Evolutionary conservation across 73 alveolate genomes (phyloP), one percentile per base, ranked within the genome.

Genomic region (Effrenium voratum): DNA sequence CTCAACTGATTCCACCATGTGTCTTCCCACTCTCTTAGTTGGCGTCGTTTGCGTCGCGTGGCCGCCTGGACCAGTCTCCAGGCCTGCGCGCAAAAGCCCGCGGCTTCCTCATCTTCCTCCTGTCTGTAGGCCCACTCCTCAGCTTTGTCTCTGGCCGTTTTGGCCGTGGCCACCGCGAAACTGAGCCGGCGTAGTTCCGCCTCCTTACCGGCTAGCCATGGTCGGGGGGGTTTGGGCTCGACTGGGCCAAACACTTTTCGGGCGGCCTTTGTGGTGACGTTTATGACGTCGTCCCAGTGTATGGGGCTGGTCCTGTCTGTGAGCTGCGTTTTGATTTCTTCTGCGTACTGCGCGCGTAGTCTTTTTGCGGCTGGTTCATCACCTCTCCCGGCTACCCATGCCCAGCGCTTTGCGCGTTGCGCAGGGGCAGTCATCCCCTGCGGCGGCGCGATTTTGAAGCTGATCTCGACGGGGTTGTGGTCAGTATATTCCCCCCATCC

Each of bases 191-290:
- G 52, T 0, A 84, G 59, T 55, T 36, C 45, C 43, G 50, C 93
- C 93, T 16, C 2, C 6, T 84, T 79, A 26, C 93, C 93, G n/a
- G 50, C 80, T 44, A 84, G 5, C 93, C 93, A 57, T 0, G 76
- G 93, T 0, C 88, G 88, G 26, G 8, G 15, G 5, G n/a, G 38
- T 3, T 28, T 30, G 10, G 5, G 50, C 3, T 16, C 8, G 3
- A 24, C 52, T 40, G 43, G 26, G 8, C 80, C 93, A 1, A 84
- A 32, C 2, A 84, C 80, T 0, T 2, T 26, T 30, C 50, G 15
- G 30, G 93, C 93, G 40, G 93, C 55, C 3, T 57, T 0, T 1
- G 34, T 52, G 30, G 80, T 55, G 2, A 10, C 32, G 0, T 4
- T 22, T 28, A 40, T 44, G 30, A 55, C 26, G 8, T 84, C 93